Conservation (phyloP, 805 yeast species). For the Suhomyces faveliae region DNA sequence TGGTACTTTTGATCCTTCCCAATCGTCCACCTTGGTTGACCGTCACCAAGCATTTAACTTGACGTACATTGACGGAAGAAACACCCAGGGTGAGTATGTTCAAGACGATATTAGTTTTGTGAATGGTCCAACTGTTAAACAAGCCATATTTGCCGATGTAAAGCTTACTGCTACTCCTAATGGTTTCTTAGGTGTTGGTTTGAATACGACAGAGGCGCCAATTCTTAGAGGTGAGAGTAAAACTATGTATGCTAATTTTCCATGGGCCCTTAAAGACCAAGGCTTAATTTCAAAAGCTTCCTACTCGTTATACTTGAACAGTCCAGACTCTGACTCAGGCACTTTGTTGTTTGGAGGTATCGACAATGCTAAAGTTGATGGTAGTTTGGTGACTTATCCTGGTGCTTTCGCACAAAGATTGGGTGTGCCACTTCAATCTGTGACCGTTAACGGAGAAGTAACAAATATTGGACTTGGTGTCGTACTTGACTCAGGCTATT, state of each 20-base stretch:
- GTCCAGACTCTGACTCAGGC: constrained; percentile 7
- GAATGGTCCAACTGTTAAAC: constrained; percentile 3
- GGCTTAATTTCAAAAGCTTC: constrained; percentile 9
- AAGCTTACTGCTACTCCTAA: no score
- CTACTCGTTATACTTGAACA: constrained; percentile 17
- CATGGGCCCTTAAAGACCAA: constrained; percentile 8
- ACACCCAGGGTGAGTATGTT: neutral
- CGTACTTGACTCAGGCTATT: neutral
- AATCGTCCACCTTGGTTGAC: neutral
- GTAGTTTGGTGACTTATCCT: neutral
- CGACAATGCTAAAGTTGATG: constrained; percentile 15
- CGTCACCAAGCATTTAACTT: neutral
- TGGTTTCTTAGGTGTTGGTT: constrained; percentile 2
- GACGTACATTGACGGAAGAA: neutral
- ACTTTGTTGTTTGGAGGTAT: constrained; percentile 21
- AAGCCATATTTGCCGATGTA: neutral
- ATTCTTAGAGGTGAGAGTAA: neutral
- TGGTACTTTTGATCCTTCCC: neutral
- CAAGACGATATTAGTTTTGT: constrained; percentile 7
- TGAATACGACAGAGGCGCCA: neutral
- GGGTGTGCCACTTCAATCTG: constrained; percentile 2
- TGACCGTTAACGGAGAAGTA: neutral
- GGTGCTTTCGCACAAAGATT: neutral
- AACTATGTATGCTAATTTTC: constrained; percentile 9
- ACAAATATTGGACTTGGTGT: constrained; percentile 1